Percentiles rank a stretch among this genome's conserved stretches.
Conservation (phyloP, 225 moss, liverwort and hornwort genomes). For the Asterella californica region DNA sequence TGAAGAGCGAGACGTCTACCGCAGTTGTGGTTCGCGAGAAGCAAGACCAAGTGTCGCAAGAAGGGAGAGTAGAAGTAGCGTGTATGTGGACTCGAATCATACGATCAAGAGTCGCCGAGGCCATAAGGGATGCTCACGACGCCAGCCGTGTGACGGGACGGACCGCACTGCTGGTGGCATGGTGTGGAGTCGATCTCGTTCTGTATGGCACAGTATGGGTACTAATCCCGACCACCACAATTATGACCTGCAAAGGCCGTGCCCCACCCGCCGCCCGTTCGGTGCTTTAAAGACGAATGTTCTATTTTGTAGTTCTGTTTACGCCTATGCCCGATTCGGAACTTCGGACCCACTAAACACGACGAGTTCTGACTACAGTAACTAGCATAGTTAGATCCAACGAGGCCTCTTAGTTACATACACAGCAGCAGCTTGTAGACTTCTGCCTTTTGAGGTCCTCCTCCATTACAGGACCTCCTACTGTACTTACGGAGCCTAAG, state of each 20-base stretch:
- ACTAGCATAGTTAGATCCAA: neutral
- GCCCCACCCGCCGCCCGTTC: neutral
- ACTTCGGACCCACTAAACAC: neutral
- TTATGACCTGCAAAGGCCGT: slow-evolving; percentile 10
- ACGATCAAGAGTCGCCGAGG: neutral
- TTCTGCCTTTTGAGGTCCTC: no score
- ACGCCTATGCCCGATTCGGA: neutral
- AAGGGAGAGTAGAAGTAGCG: no score
- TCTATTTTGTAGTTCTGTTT: slow-evolving; percentile 3
- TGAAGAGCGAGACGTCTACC: no score
- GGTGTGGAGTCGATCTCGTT: neutral
- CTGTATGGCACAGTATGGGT: no score
- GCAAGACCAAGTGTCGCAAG: no score
- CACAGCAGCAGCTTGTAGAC: no score
- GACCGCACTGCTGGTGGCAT: neutral
- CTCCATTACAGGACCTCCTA: no score
- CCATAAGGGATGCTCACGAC: neutral
- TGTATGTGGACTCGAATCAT: no score
- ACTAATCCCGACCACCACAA: slow-evolving; percentile 1
- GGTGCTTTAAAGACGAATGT: slow-evolving; percentile 1
- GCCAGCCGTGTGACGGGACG: neutral
- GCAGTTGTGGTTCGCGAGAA: no score
- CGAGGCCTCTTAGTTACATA: neutral
- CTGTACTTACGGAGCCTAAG: no score
- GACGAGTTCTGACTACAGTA: no score